phyloP scores from a whole-genome alignment of 768 basidiomycete species.

The Leucocoprinus leucothites region DNA sequence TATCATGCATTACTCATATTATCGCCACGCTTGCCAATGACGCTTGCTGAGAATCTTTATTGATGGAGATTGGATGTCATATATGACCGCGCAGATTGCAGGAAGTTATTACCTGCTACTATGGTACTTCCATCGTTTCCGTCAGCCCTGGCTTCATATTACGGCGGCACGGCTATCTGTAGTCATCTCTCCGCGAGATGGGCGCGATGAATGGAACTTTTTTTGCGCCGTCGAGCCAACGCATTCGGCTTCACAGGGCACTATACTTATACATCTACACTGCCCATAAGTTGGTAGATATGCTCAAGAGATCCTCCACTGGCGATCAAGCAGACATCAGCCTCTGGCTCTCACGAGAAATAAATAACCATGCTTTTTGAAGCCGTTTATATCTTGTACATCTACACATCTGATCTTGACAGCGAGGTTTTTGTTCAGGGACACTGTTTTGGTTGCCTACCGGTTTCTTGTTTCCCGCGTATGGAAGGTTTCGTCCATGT shows the following conservation, averaged over 20 bases:
- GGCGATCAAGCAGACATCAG: neutral
- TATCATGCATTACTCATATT: no score
- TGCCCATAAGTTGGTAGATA: no score
- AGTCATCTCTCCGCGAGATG: no score
- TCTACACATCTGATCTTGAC: neutral
- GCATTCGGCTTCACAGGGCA: neutral
- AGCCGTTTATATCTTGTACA: neutral
- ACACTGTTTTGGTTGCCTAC: neutral
- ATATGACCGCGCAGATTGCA: no score
- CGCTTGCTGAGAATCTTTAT: no score
- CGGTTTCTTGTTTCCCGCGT: neutral
- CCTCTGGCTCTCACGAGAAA: slow-evolving; percentile 4
- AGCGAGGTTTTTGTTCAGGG: neutral
- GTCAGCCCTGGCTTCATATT: no score
- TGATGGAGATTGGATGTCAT: no score
- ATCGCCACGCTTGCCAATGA: neutral
- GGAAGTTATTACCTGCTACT: no score
- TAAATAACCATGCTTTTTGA: neutral
- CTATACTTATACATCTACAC: neutral
- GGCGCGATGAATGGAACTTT: no score
- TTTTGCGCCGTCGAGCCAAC: no score
- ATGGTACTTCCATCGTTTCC: no score
- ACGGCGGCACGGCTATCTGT: no score
- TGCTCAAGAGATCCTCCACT: neutral
- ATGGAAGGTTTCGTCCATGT: neutral